Evolutionary conservation across 768 basidiomycete species (phyloP).

Genomic region (Sutorius australiensis): DNA sequence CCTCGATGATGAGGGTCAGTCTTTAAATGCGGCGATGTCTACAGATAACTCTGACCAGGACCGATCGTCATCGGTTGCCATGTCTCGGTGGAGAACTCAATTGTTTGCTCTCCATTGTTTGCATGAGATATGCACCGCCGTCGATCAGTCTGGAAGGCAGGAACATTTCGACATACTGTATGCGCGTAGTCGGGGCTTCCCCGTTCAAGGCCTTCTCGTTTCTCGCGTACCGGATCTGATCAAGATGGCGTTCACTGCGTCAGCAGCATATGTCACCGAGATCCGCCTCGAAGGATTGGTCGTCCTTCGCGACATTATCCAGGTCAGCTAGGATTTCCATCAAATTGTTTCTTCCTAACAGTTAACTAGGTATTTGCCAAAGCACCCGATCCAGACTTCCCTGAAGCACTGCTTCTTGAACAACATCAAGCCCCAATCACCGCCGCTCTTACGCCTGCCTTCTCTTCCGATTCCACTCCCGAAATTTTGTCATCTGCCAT

Average conservation of each 20-base stretch:
- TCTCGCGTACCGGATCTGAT: constrained; percentile 90
- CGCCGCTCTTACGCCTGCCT: constrained; percentile 93
- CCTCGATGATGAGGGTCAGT: constrained; percentile 91
- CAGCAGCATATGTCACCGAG: constrained; percentile 93
- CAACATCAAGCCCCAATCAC: constrained; percentile 99
- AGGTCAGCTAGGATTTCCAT: constrained; percentile 44
- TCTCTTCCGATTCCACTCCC: constrained; percentile 91
- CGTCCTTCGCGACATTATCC: constrained; percentile 87
- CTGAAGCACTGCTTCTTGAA: constrained; percentile 84
- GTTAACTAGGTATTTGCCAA: constrained; percentile 72
- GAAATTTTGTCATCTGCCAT: constrained; percentile 93
- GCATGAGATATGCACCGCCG: constrained; percentile 80
- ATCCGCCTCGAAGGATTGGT: constrained; percentile 88
- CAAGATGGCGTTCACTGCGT: constrained; percentile 97
- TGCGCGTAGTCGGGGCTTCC: constrained; percentile 59
- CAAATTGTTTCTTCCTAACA: constrained; percentile 2
- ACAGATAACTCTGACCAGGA: constrained; percentile 27
- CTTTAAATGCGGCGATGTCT: constrained; percentile 62
- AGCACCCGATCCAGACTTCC: constrained; percentile 89
- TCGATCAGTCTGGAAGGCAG: constrained; percentile 63
- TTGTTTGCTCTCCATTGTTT: constrained; percentile 91
- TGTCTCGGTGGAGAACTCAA: constrained; percentile 94
- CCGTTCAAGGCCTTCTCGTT: constrained; percentile 63
- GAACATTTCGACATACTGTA: constrained; percentile 82
- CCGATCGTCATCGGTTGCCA: constrained; percentile 40